A percentile compares a stretch with the other conserved stretches of the same genome.
phyloP scores from a whole-genome alignment of 2,329 filamentous ascomycete species.

The Colletotrichum coccodes region DNA sequence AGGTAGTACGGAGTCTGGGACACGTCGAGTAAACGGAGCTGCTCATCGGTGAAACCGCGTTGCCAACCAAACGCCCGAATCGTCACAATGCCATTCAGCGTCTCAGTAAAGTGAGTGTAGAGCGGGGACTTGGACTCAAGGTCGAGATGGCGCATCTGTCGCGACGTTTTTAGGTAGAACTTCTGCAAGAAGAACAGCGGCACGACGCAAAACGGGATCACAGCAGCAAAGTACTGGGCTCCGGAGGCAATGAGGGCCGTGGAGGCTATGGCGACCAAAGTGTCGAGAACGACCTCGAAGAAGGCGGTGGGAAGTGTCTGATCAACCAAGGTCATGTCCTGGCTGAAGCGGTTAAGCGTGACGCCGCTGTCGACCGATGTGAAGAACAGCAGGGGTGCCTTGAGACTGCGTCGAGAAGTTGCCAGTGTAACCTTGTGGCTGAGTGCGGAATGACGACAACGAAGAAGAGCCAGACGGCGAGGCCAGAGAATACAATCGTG shows the following conservation, averaged over 20 bases:
- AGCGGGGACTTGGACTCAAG: constrained; percentile 53
- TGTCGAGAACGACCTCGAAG: constrained; percentile 39
- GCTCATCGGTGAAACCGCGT: constrained; percentile 51
- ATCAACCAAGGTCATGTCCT: constrained; percentile 39
- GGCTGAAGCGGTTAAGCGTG: constrained; percentile 39
- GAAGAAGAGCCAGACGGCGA: constrained; percentile 13
- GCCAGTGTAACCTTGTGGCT: neutral
- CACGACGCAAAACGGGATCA: constrained; percentile 38
- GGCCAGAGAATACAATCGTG: neutral
- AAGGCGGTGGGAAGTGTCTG: constrained; percentile 35
- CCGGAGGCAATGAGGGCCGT: constrained; percentile 33
- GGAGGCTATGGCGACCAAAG: neutral
- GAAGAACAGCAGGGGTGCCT: constrained; percentile 35
- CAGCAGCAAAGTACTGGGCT: constrained; percentile 42
- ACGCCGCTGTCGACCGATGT: constrained; percentile 35
- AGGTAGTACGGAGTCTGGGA: constrained; percentile 69
- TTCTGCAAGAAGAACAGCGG: constrained; percentile 44
- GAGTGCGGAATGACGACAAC: constrained; percentile 19
- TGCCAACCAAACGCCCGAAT: constrained; percentile 67
- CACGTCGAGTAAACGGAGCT: constrained; percentile 58
- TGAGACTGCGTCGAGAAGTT: constrained; percentile 12
- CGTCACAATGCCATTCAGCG: constrained; percentile 56
- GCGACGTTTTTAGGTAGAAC: constrained; percentile 53
- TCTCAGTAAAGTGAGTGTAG: constrained; percentile 53
- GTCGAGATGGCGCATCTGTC: constrained; percentile 53